Base-by-base conservation (phyloP, 768 basidiomycete genomes). In the Auricularia sp. region DNA sequence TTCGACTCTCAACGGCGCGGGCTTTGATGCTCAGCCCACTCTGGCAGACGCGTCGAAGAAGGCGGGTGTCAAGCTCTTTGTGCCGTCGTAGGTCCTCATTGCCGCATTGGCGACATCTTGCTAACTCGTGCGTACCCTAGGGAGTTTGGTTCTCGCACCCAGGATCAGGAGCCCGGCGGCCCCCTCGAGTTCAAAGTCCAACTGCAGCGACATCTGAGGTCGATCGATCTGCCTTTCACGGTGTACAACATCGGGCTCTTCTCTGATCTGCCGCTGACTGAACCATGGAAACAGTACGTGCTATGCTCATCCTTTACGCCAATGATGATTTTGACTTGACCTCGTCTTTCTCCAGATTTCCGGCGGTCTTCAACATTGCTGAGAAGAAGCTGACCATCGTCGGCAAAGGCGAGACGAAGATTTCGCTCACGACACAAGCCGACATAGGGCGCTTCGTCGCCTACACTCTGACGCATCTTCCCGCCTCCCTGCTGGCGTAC, bases 61-160 rank as follows among this genome's bases (percentile, higher is more conserved):
- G 39, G 73, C 67, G 0, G 70, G 73, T 33, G 75, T 74, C 29
- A 66, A 71, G 64, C 67, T 75, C 13, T 76, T 76, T 62, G 66
- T 73, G 3, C 75, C 75, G 6, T 69, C 70, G 56, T 59, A 35
- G 3, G 56, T 59, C 34, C 29, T 29, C 24, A 6, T 29, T 3
- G 14, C 14, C 24, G 2, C 6, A 4, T 6, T n/a, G 14, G 6
- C 18, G 1, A 51, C 7, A 18, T 18, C 21, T 18, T 18, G 47
- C 7, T 16, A 6, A 14, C 24, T 59, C 24, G 33, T 24, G 4
- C 24, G 18, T 14, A n/a, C 10, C 24, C 3, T 36, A 59, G 56
- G 16, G 56, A 59, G 24, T 59, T 29, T 35, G 56, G 56, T 1
- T 10, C 24, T 14, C 24, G 56, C 24, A 24, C 56, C 21, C 39